Percentiles rank a stretch among this genome's conserved stretches.
phyloP scores from a whole-genome alignment of 768 basidiomycete species.

The Lentinus brumalis region DNA sequence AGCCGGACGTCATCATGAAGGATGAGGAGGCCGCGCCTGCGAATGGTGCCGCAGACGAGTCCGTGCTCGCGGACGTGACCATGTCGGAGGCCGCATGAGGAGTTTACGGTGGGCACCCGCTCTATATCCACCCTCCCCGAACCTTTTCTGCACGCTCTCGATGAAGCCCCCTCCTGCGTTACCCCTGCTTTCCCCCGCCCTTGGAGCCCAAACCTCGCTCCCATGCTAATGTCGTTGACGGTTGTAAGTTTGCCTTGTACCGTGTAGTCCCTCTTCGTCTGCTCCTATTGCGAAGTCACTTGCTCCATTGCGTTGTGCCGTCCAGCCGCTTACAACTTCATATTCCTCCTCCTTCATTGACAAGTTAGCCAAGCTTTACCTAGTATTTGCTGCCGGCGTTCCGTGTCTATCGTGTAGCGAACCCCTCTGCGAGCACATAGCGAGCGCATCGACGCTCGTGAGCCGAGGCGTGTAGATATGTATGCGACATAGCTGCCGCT shows the following conservation, averaged over 20 bases:
- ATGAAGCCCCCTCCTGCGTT: background rate
- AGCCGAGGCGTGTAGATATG: background rate
- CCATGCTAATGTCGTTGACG: constrained; percentile 4
- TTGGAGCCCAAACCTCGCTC: constrained; percentile 7
- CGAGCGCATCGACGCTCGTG: background rate
- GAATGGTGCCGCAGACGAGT: constrained; percentile 26
- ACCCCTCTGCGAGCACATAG: background rate
- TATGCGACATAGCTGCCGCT: background rate
- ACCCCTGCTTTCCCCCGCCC: background rate
- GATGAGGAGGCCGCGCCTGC: constrained; percentile 19
- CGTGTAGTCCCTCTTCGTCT: constrained; percentile 13
- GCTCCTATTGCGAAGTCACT: constrained; percentile 4
- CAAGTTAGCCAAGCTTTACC: background rate
- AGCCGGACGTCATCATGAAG: constrained; percentile 40
- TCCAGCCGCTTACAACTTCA: background rate
- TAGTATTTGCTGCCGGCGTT: background rate
- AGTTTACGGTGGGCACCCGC: background rate
- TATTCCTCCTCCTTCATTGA: background rate
- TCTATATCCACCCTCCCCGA: background rate
- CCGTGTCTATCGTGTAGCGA: background rate
- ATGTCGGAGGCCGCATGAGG: constrained; percentile 31
- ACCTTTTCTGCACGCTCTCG: background rate
- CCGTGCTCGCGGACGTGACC: constrained; percentile 28
- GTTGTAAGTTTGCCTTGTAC: constrained; percentile 22
- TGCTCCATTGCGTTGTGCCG: constrained; percentile 9